Evolutionary conservation across 371 early-diverging fungal genomes (phyloP).

Genomic region (Haplosporangium sp.): DNA sequence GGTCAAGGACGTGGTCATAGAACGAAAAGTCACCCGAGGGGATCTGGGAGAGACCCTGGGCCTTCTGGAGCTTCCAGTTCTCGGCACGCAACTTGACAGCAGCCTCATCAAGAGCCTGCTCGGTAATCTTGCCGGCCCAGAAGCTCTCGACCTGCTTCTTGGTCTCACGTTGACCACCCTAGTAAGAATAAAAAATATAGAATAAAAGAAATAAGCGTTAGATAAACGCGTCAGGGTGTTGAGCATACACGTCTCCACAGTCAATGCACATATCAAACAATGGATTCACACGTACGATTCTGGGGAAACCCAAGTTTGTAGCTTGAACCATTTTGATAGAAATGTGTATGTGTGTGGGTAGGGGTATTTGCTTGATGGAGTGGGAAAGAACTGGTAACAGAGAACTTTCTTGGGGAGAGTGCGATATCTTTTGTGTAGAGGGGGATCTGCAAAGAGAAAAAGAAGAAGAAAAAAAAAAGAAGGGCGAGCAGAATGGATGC

Average conservation of each 20-base stretch:
- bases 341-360: slow-evolving; percentile 12
- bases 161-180: slow-evolving; percentile 89
- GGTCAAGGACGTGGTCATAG: slow-evolving; percentile 96
- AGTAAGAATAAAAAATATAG: slow-evolving; percentile 23
- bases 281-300: slow-evolving; percentile 58
- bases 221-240: too few species aligned
- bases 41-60: slow-evolving; percentile 83
- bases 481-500: background rate
- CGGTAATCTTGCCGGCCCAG: slow-evolving; percentile 91
- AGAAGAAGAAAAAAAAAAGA: slow-evolving; percentile 14
- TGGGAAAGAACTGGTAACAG: slow-evolving; percentile 43
- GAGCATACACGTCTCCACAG: slow-evolving; percentile 2
- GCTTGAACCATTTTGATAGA: slow-evolving; percentile 70
- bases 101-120: slow-evolving; percentile 75
- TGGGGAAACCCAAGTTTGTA: slow-evolving; percentile 84
- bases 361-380: slow-evolving; percentile 13
- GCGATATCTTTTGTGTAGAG: slow-evolving; percentile 15
- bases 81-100: slow-evolving; percentile 82
- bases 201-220: background rate
- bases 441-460: slow-evolving; percentile 47
- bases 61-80: slow-evolving; percentile 91
- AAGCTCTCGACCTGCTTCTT: slow-evolving; percentile 90
- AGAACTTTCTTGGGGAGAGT: slow-evolving; percentile 39
- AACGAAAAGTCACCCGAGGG: slow-evolving; percentile 96
- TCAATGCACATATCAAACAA: background rate